Base-by-base conservation (phyloP, 768 basidiomycete genomes). In the Arthromyces matolae region DNA sequence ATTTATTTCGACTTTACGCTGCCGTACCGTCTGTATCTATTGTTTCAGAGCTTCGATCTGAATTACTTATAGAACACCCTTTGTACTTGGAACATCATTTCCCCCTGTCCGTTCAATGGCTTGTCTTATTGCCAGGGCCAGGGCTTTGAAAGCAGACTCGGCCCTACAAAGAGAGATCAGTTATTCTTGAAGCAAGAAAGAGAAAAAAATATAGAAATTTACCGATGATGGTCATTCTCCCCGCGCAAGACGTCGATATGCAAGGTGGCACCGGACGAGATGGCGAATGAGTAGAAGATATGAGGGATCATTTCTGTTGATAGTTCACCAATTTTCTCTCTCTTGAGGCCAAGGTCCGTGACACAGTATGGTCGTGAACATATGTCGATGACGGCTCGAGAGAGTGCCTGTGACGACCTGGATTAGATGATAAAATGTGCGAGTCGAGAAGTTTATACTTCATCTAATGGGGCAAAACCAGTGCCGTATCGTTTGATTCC, bases 261-360 rank as follows among this genome's bases (percentile, higher is more conserved):
- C 38, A 99, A 73, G 2, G 96, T 98, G 18, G 84, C 86, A 6
- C 94, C 94, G 1, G 95, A 89, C 0, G 92, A 91, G 53, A 93
- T 93, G n/a, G 95, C 90, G 62, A 99, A 99, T 4, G 93, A 96
- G 71, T 96, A 87, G 66, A 99, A 91, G 45, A 99, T 78, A 64
- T 99, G 96, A 25, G 95, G 91, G 45, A 99, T 84, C 94, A 99
- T 97, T 72, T 99, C 96, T 6, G 92, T 92, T 20, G 91, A 93
- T 42, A 94, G 77, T 55, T 94, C 90, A n/a, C 91, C 92, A 32
- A 94, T 84, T 70, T 93, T 94, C 66, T 94, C 92, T 48, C 91
- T 78, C 65, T 81, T 84, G 50, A 93, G 77, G 50, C 86, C 87
- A 29, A 99, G 81, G 52, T 97, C 86, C 19, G 90, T 88, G 44